Percentiles rank a stretch among this genome's conserved stretches.
phyloP scores from a whole-genome alignment of 495 filamentous ascomycete species.

The Penicillium canariense region DNA sequence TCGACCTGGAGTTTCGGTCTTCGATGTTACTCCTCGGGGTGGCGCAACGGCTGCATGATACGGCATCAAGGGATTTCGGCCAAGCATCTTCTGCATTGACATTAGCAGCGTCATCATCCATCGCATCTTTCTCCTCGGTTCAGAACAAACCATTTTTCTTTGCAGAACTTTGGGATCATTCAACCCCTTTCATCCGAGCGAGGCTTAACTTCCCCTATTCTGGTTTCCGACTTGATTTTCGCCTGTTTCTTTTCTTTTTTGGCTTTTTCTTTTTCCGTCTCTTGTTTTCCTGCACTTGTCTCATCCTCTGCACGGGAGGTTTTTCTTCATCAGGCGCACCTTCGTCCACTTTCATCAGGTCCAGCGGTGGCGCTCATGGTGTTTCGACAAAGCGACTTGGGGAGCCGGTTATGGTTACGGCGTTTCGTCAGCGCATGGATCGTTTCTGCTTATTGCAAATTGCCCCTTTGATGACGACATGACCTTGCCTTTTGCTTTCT shows the following conservation, averaged over 20 bases:
- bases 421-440: constrained; percentile 22
- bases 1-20: constrained; percentile 40
- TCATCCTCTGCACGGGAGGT: constrained; percentile 2
- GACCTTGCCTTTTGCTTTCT: no score
- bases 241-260: constrained; percentile 5
- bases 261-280: constrained; percentile 9
- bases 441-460: no score
- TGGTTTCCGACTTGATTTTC: constrained; percentile 11
- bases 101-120: constrained; percentile 23
- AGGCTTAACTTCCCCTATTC: constrained; percentile 24
- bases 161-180: background rate
- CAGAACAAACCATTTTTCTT: background rate
- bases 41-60: constrained; percentile 27
- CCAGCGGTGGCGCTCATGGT: constrained; percentile 40
- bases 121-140: constrained; percentile 27
- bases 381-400: constrained; percentile 24
- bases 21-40: constrained; percentile 14
- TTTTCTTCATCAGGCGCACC: constrained; percentile 12
- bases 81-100: constrained; percentile 23
- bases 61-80: constrained; percentile 16
- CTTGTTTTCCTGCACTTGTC: constrained; percentile 12
- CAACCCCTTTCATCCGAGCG: constrained; percentile 23
- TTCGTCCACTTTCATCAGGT: constrained; percentile 20
- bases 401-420: constrained; percentile 2
- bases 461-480: no score